Base-by-base conservation (phyloP, 768 basidiomycete species). In the Lactarius quietus region DNA sequence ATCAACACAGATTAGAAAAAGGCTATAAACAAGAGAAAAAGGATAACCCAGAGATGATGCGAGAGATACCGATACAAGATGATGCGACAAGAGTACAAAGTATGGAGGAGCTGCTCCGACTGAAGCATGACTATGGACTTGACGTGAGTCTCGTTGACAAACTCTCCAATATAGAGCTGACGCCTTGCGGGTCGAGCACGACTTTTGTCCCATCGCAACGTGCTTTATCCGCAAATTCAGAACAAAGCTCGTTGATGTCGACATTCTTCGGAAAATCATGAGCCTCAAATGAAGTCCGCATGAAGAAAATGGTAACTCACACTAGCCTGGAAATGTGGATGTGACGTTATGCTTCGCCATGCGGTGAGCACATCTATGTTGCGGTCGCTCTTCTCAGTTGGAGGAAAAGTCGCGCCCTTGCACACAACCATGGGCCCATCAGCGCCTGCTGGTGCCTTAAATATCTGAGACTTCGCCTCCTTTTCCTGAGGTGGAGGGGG, bases 181-280 rank as follows among this genome's bases (percentile, higher is more conserved):
- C 77, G 41, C 79, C 75, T 64, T 78, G 74, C 7, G 81, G 80
- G 66, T 84, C 89, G 56, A 93, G 75, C 23, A 93, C 92, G 43
- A 92, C 88, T 77, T 90, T 91, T 31, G 85, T 86, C 41, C 92
- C 92, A 66, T 93, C 92, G 71, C 92, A 94, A 53, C 85, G 82
- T 55, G 92, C 92, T 78, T 94, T 93, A 72, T 76, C 83, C 54
- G 90, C 83, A 72, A 94, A 92, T 75, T 93, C 89, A 8, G 84
- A 70, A 72, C 92, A 94, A 28, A 94, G 78, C 56, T 88, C 82
- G 70, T 88, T 90, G 63, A 93, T 85, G 71, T 93, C 92, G 43
- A 84, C 79, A 70, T 90, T 88, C 87, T 92, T 71, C 63, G 26
- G 43, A 59, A 39, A 62, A 54, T 38, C 26, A 33, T 61, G 18